phyloP scores from a whole-genome alignment of 2,329 filamentous ascomycete species.

The Diaporthe citrichinensis region DNA sequence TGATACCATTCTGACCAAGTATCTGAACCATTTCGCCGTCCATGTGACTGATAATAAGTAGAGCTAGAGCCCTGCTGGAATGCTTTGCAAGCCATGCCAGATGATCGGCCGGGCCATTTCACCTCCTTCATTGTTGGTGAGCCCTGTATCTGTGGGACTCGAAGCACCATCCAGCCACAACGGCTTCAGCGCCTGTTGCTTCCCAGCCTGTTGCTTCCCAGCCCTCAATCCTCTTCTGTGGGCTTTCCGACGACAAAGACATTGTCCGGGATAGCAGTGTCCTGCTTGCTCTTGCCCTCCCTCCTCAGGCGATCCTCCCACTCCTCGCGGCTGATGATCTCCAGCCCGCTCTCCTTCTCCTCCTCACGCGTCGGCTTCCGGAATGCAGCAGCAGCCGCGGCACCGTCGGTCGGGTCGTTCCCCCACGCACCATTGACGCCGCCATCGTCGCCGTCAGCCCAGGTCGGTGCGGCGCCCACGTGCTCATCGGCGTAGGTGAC shows the following conservation, averaged over 20 bases:
- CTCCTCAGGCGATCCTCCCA: constrained; percentile 49
- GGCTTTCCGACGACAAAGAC: neutral
- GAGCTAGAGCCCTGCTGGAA: neutral
- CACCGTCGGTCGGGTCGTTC: neutral
- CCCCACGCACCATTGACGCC: neutral
- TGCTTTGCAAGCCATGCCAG: neutral
- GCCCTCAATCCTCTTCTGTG: neutral
- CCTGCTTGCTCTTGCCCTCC: constrained; percentile 43
- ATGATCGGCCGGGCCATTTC: neutral
- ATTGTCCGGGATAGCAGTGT: neutral
- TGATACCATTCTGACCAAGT: constrained; percentile 1
- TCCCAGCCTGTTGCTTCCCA: too few species aligned
- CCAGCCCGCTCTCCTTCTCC: constrained; percentile 38
- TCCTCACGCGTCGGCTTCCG: constrained; percentile 1
- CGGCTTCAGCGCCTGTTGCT: too few species aligned
- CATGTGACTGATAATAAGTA: too few species aligned
- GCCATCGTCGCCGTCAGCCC: constrained; percentile 1
- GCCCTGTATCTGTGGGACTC: too few species aligned
- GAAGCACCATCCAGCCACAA: neutral
- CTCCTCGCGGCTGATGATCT: constrained; percentile 45
- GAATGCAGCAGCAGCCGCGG: neutral
- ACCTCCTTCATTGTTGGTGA: too few species aligned
- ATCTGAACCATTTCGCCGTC: neutral
- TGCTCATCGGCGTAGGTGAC: constrained; percentile 48
- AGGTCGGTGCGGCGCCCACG: constrained; percentile 46